Evolutionary conservation across 208 protist genomes (phyloP).

Genomic region (Crithidia fasciculata): DNA sequence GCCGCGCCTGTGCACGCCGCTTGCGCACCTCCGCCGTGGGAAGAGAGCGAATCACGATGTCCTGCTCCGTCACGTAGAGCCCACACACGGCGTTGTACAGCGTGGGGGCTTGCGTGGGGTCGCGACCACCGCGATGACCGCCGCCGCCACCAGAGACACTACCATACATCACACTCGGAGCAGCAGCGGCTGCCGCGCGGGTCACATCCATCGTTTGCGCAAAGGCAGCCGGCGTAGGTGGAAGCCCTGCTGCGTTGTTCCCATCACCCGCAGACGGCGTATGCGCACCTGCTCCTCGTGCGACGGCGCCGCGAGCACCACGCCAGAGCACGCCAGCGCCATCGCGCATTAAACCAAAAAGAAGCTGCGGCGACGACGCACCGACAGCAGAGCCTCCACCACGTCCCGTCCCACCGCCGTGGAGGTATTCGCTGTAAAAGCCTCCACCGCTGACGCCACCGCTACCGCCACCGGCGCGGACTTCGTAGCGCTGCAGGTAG

Average conservation of each 20-base stretch:
- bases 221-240: too few relatives aligned
- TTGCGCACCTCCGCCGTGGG: slow-evolving; percentile 25
- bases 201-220: too few relatives aligned
- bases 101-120: slow-evolving; percentile 22
- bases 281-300: not conserved
- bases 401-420: too few relatives aligned
- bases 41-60: slow-evolving; percentile 29
- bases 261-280: not conserved
- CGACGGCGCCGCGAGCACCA: slow-evolving; percentile 1
- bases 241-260: not conserved
- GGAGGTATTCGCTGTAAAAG: too few relatives aligned
- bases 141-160: not conserved
- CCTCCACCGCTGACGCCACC: not conserved
- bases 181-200: not conserved
- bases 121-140: slow-evolving; percentile 15
- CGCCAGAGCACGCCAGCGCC: slow-evolving; percentile 14
- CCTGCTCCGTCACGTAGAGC: slow-evolving; percentile 44
- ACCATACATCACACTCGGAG: not conserved
- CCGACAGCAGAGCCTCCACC: not conserved
- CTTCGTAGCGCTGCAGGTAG: slow-evolving; percentile 28
- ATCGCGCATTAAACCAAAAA: slow-evolving; percentile 5
- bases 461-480: not conserved
- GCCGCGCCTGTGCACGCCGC: not conserved
- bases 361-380: not conserved
- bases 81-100: slow-evolving; percentile 40